Base-by-base conservation (phyloP, 371 early-diverging fungal species). In the Zychaea mexicana region DNA sequence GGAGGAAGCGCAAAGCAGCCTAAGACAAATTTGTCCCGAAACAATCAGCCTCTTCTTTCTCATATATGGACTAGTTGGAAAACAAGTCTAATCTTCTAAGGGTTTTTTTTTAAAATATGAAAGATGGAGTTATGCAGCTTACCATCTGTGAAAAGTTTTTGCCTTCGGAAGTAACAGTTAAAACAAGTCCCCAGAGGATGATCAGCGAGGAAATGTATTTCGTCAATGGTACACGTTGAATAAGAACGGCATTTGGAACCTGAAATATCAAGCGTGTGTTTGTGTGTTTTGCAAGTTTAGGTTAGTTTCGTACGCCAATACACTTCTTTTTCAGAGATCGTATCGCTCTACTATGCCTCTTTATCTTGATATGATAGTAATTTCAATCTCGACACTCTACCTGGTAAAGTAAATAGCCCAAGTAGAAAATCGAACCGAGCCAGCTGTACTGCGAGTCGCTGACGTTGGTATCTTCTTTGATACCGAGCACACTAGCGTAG, bases 1-100 rank as follows among this genome's bases (percentile, higher is more conserved):
- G 32, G 8, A 72, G 52, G 57, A 71, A 71, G 33, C 75, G 67
- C 6, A 74, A 54, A 21, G 65, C 75, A 47, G 71, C 75, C 49
- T 49, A 49, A 19, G 13, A 19, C 4, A 49, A 28, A 49, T 3
- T 12, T 42, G 15, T 3, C 0, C 13, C 4, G 8, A 15, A 10
- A 10, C 15, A 36, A 36, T 10, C n/a, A n/a, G n/a, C n/a, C n/a
- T n/a, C 36, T 42, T 12, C 42, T 42, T 42, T 13, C 0, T 42
- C 42, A 12, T 6, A 12, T 42, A 42, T 42, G 15, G 42, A 42
- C 42, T 42, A 42, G 42, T 42, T 42, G n/a, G 36, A 36, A 36
- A 10, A 36, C 36, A 36, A 10, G 17, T 42, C n/a, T 42, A n/a
- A n/a, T n/a, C n/a, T n/a, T n/a, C n/a, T n/a, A n/a, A n/a, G n/a